Evolutionary conservation across 768 basidiomycete genomes (phyloP), one percentile per base, ranked within the genome.

Genomic region (Pleurotus pulmonarius): DNA sequence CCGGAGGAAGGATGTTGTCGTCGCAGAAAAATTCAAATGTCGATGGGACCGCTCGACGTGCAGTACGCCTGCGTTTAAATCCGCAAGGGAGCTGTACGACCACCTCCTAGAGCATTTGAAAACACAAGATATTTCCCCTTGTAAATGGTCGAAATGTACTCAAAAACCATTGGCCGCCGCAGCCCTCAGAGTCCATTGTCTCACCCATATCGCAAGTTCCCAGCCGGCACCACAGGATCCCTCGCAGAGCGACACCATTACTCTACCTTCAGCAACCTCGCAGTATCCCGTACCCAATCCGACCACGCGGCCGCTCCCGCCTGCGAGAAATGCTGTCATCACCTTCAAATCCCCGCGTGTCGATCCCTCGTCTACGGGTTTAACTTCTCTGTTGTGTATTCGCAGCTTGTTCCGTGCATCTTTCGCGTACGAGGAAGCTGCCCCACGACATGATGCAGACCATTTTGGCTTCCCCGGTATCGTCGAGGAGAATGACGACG

Each of bases 401-500:
- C 88, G 94, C 7, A 85, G 93, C 57, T 77, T 96, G 16, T 94
- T 92, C 67, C 80, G 90, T 45, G 82, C 84, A 4, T 83, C 93
- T 1, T 92, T 92, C 63, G 86, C 87, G 16, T 82, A 87, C 5
- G 74, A 77, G 6, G 90, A 90, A 60, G 75, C 71, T 45, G 81
- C 80, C 0, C 89, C 90, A 29, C 79, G 89, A 24, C 85, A 78
- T 2, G 88, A 91, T 64, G 87, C 82, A 18, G 92, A 95, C 57
- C 89, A 91, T 60, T 96, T 94, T 69, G 94, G 94, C 0, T 92
- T 96, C 68, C 94, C 94, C 4, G 92, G 88, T 0, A 54, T 91
- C 18, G 74, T 91, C 38, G 88, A 92, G 59, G 90, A 89, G 18
- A 78, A 84, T n/a, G 90, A 87, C 15, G 51, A 53, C 9, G 39